Percentiles rank a stretch among this genome's conserved stretches.
Evolutionary conservation across 306 rosid species (phyloP).

Genomic region (Malus orientalis): DNA sequence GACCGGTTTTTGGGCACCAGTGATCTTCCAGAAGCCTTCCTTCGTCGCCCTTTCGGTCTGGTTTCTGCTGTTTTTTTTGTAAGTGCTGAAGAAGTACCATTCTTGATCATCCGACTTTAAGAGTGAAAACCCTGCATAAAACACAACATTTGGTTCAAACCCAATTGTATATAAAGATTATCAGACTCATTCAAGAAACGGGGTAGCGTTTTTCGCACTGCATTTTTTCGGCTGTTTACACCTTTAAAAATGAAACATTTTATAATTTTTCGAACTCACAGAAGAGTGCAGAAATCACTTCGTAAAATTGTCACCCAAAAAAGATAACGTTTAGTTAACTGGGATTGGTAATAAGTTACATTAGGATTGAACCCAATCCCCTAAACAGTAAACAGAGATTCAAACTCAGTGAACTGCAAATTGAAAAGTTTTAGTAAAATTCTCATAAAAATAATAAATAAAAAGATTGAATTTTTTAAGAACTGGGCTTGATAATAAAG

Average conservation of each 20-base stretch:
- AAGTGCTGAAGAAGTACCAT: slow-evolving; percentile 58
- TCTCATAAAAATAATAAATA: no score
- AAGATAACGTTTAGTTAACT: no score
- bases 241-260: neutral
- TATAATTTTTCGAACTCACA: neutral
- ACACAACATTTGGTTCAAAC: neutral
- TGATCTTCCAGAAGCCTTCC: slow-evolving; percentile 65
- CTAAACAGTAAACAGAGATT: no score
- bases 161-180: neutral
- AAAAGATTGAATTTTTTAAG: neutral
- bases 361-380: neutral
- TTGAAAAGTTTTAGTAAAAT: no score
- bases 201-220: neutral
- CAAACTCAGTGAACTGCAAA: no score
- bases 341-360: neutral
- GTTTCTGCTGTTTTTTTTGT: slow-evolving; percentile 19
- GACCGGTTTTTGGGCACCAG: slow-evolving; percentile 25
- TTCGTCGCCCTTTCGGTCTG: slow-evolving; percentile 33
- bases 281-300: neutral
- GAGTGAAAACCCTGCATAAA: slow-evolving; percentile 15
- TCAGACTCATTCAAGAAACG: neutral
- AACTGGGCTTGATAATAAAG: neutral
- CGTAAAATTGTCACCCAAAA: no score
- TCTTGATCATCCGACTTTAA: slow-evolving; percentile 31
- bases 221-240: neutral